phyloP scores from a whole-genome alignment of 2,329 filamentous ascomycete genomes.

The Scedosporium aurantiacum region DNA sequence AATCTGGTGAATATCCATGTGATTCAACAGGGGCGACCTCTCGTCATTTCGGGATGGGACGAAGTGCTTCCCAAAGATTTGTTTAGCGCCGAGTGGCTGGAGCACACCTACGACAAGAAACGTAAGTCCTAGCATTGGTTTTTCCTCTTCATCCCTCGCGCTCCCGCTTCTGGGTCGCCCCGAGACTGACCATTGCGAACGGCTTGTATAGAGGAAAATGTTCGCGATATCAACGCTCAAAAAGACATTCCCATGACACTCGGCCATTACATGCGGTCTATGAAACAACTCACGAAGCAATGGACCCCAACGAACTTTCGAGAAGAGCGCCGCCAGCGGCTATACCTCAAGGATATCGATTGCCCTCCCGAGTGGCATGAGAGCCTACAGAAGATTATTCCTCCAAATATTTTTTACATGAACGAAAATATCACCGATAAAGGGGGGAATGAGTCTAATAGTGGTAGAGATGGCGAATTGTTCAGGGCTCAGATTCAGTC shows the following conservation, averaged over 20 bases:
- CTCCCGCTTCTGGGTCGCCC: not conserved
- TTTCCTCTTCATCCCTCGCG: not conserved
- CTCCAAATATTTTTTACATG: conserved; percentile 75
- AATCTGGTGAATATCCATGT: conserved; percentile 77
- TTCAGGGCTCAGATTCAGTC: conserved; percentile 44
- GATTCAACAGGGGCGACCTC: conserved; percentile 70
- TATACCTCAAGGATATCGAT: conserved; percentile 96
- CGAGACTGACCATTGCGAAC: not conserved
- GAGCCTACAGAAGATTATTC: conserved; percentile 65
- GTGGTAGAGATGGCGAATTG: conserved; percentile 8
- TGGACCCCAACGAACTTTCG: conserved; percentile 67
- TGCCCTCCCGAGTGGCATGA: conserved; percentile 81
- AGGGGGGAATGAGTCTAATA: conserved; percentile 21
- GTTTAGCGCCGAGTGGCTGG: conserved; percentile 74
- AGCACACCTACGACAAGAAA: conserved; percentile 67
- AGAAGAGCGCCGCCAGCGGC: conserved; percentile 68
- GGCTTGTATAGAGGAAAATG: conserved; percentile 59
- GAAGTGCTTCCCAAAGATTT: conserved; percentile 61
- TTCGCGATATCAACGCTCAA: conserved; percentile 66
- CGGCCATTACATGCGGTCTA: conserved; percentile 80
- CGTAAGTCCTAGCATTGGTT: conserved; percentile 34
- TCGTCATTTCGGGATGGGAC: conserved; percentile 87
- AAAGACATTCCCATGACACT: conserved; percentile 73
- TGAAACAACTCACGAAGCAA: conserved; percentile 74
- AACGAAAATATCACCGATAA: conserved; percentile 60